Evolutionary conservation across 306 rosid species (phyloP), one percentile per base, ranked within the genome.

Genomic region (Inga laurina): DNA sequence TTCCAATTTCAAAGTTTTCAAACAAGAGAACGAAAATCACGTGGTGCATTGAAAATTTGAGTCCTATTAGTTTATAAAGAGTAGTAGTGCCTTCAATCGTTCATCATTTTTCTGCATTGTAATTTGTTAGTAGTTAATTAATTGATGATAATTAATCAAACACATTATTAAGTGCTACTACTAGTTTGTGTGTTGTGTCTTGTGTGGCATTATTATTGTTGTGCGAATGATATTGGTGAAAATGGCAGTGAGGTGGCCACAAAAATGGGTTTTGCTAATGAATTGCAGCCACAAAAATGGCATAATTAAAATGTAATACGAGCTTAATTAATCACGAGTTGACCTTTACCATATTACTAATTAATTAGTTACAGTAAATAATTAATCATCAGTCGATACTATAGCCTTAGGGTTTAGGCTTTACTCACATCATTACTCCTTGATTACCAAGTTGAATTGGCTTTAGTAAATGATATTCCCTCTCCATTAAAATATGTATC

Each of bases 221-320:
- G 22, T 57, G 65, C 32, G 14, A 61, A 10, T 24, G 35, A 64
- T 39, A 39, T 4, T 10, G 11, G 18, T 56, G 39, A 30, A 30
- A 66, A 34, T 70, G 74, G 43, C 75, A 84, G 82, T 84, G 93
- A 79, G 74, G 45, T 43, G 85, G 32, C 91, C 88, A 88, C 81
- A 34, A 72, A 71, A 34, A 72, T 71, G 81, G 59, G 67, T 56
- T 71, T 52, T 43, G 67, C 72, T 77, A 30, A 69, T 78, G 45
- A 76, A 83, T 59, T 80, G 16, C 27, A 49, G 79, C 87, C 90
- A 81, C 68, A 6, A 35, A 82, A 61, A 69, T 10, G 18, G 18
- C 32, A 41, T 39, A 41, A 21, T 59, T n/a, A n/a, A 19, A 57
- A 1, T 18, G 10, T 52, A 5, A 48, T 11, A 37, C 39, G 46